Base-by-base conservation (phyloP, 768 basidiomycete genomes). In the Crucibulum laeve region DNA sequence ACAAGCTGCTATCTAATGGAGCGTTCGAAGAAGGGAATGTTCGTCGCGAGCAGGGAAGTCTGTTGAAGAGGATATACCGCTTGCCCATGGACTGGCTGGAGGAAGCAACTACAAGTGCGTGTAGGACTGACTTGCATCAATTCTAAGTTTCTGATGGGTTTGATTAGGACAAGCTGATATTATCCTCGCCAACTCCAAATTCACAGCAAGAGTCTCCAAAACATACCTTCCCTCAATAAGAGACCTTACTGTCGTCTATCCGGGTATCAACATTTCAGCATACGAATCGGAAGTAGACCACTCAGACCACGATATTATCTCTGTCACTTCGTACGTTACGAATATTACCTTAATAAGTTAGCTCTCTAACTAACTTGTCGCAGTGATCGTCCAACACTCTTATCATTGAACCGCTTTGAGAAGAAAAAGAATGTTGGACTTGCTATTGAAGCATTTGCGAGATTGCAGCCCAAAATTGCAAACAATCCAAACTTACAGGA, bases 381-480 rank as follows among this genome's bases (percentile, higher is more conserved):
- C 51, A 84, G 82, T 33, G 61, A 76, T 25, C 71, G 74, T 3
- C 89, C 87, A 0, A 92, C 90, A 0, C 62, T 98, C 3, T 56
- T 97, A 1, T 91, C 94, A 4, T 68, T 98, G 25, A 98, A 99
- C 59, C 86, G 95, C 2, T 98, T 95, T 57, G 96, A 99, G 64
- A 79, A 75, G 55, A 98, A 98, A 72, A 99, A 99, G 67, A 95
- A 98, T 52, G 75, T 74, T 0, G 77, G 77, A 1, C 71, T 99
- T 2, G 96, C 94, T 0, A 69, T 98, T 4, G 65, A 81, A 33
- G 69, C 94, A 0, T 97, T 93, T 54, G 81, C 87, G 1, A 61
- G 66, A 10, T 60, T 91, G 26, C 64, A 65, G 32, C 32, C 28
- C 41, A 62, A 60, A 34, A 58, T 51, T 13, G n/a, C 38, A n/a